phyloP scores from a whole-genome alignment of 1,139 yeast genomes.

The Debaryomycetaceae sp. region DNA sequence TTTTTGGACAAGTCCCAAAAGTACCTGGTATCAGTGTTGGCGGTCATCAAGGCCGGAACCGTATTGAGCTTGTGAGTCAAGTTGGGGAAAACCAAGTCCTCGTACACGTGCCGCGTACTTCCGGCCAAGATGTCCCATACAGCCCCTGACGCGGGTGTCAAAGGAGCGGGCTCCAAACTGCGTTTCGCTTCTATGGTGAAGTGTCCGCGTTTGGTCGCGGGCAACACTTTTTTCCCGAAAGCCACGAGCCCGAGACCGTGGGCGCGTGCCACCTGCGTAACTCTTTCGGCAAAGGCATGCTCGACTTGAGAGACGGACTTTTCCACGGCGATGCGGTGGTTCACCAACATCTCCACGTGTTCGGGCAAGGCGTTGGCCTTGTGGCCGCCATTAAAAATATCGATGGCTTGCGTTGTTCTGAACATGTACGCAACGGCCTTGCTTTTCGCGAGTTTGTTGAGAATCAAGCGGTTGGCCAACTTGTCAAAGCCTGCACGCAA shows the following conservation, averaged over 20 bases:
- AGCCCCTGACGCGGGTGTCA: constrained; percentile 24
- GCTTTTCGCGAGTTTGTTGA: constrained; percentile 7
- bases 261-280: constrained; percentile 15
- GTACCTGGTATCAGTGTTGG: constrained; percentile 75
- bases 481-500: constrained; percentile 16
- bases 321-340: constrained; percentile 24
- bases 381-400: constrained; percentile 23
- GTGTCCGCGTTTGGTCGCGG: constrained; percentile 9
- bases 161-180: constrained; percentile 23
- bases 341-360: constrained; percentile 16
- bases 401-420: constrained; percentile 24
- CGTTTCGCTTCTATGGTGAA: constrained; percentile 13
- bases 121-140: constrained; percentile 34
- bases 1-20: constrained; percentile 66
- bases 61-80: constrained; percentile 34
- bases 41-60: constrained; percentile 62
- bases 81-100: constrained; percentile 27
- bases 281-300: constrained; percentile 13
- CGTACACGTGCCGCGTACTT: constrained; percentile 32
- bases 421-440: constrained; percentile 13
- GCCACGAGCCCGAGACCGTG: constrained; percentile 7
- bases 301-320: constrained; percentile 13
- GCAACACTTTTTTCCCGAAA: constrained; percentile 11
- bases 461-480: constrained; percentile 15
- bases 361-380: constrained; percentile 32